Evolutionary conservation across 2,329 filamentous ascomycete genomes (phyloP).

Genomic region (Botryotinia convoluta): DNA sequence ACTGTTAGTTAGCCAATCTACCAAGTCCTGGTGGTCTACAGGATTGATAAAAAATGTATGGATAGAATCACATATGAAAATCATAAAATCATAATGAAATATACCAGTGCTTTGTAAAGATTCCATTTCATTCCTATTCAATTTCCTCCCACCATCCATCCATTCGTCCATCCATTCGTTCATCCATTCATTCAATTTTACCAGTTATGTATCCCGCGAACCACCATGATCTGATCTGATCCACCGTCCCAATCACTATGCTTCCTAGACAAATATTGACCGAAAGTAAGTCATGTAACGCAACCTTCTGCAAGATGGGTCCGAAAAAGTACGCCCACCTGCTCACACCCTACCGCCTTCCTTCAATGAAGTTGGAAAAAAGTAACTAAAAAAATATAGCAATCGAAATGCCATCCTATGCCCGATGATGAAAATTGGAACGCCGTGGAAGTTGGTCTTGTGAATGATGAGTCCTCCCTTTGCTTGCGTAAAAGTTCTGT

Average conservation of each 20-base stretch:
- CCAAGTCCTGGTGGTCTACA: neutral
- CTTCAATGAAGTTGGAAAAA: neutral
- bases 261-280: neutral
- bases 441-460: constrained; percentile 12
- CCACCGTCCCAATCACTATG: neutral
- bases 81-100: neutral
- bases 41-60: neutral
- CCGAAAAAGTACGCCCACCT: neutral
- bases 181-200: constrained; percentile 6
- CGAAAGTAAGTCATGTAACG: neutral
- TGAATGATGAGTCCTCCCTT: neutral
- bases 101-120: neutral
- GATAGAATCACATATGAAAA: neutral
- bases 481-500: neutral
- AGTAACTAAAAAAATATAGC: neutral
- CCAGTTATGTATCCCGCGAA: neutral
- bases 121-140: neutral
- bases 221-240: constrained; percentile 3
- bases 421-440: constrained; percentile 12
- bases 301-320: neutral
- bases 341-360: neutral
- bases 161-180: neutral
- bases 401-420: constrained; percentile 13
- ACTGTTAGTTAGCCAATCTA: neutral
- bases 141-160: neutral